Evolutionary conservation across 148 eudicot species (phyloP), one percentile per base, ranked within the genome.

Genomic region (Selenicereus undatus): DNA sequence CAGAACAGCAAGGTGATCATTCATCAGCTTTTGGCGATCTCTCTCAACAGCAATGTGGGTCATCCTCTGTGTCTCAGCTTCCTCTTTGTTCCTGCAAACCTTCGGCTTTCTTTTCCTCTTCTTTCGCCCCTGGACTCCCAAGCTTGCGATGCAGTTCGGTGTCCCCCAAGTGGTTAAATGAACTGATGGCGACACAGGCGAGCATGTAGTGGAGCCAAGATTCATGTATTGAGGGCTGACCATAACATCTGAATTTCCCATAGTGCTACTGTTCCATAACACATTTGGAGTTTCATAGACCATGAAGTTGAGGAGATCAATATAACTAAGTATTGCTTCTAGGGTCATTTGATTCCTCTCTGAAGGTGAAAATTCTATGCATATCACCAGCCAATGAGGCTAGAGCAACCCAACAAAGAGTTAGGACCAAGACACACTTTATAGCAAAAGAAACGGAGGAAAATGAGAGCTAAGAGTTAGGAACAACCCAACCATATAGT

Each of bases 1-100:
- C 2, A 96, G 62, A 74, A 92, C 97, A 54, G 97, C 88, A 36
- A 96, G 91, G 69, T 91, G 97, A 8, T 92, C 97, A 78, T 96
- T 96, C 97, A 96, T 96, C 81, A 86, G 99, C 82, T 93, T 96
- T 30, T 98, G 84, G 7, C 98, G 92, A 82, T 96, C 93, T 45
- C 99, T 87, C 78, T 96, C 99, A 52, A 96, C 97, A 20, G 89
- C 89, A 90, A 96, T 96, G 89, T 96, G 99, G 0, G 95, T 92
- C 97, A 92, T 90, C 81, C 99, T 87, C 36, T 96, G 99, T 6
- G 89, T 88, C 83, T 96, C 98, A 8, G 95, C 95, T 71, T 92
- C 97, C 83, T 96, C 98, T 76, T 91, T 87, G 83, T 92, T 93
- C 92, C 91, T 96, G 78, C 97, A 91, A 54, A 88, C 84, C 74